Conservation (phyloP, 169 alveolate genomes). For the Cryptosporidium felis region DNA sequence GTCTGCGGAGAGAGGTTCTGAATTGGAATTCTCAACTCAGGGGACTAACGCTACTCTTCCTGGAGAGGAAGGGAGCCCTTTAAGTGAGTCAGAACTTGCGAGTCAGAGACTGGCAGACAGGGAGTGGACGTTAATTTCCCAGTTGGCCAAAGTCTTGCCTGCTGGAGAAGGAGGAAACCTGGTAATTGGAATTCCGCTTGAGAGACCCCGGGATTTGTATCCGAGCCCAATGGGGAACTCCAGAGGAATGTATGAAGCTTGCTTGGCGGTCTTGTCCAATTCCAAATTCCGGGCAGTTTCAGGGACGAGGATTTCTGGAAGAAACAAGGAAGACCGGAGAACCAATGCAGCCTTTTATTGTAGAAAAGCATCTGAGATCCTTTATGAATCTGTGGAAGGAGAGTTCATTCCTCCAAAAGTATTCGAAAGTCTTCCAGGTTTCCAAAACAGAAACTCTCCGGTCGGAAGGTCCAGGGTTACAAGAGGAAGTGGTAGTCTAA, state of each 20-base stretch:
- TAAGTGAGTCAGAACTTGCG: not conserved
- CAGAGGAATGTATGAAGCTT: constrained; percentile 47
- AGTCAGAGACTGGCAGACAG: constrained; percentile 26
- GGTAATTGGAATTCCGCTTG: constrained; percentile 34
- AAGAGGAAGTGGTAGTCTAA: constrained; percentile 15
- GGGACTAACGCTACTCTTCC: not conserved
- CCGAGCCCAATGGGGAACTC: constrained; percentile 17
- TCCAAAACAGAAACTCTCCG: not conserved
- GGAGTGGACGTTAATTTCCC: constrained; percentile 57
- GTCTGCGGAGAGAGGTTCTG: not conserved
- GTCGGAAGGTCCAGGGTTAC: constrained; percentile 32
- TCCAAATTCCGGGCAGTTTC: constrained; percentile 30
- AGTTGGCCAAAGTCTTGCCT: not conserved
- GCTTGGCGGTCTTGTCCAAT: constrained; percentile 14
- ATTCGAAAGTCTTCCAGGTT: constrained; percentile 31
- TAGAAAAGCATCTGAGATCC: constrained; percentile 47
- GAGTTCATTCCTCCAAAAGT: constrained; percentile 26
- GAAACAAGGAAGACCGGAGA: constrained; percentile 51
- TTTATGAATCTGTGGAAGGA: constrained; percentile 46
- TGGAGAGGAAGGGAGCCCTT: not conserved
- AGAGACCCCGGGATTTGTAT: constrained; percentile 39
- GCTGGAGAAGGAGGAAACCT: constrained; percentile 18
- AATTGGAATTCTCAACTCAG: not conserved
- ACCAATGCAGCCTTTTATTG: constrained; percentile 28
- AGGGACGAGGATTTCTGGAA: constrained; percentile 53